Base-by-base conservation (phyloP, 2,329 filamentous ascomycete species). In the Botryotinia calthae region DNA sequence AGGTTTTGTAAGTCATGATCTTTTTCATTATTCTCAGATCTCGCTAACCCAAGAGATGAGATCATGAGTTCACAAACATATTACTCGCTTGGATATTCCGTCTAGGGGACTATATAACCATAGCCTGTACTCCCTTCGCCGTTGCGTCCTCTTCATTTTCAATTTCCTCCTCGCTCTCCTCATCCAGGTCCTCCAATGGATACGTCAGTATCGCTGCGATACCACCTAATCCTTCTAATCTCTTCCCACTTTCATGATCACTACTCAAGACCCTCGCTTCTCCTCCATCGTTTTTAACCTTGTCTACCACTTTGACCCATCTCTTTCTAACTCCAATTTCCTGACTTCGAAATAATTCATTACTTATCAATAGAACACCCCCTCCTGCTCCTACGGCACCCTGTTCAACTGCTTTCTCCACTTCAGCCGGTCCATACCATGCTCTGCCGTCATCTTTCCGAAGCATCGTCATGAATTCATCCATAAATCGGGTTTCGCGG, bases 191-290 rank as follows among this genome's bases (percentile, higher is more conserved):
- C 28, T 88, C 84, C 54, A 98, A 87, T 0, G 96, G 95, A 81
- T 95, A 99, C 20, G 95, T 98, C 75, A 98, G 84, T 42, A 98
- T 91, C 1, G 94, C 94, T 25, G 95, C 96, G 75, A 99, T 91
- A 28, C 94, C 93, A 1, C 96, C 95, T 74, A 98, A 82, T 20
- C 90, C 92, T 76, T 95, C 93, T 22, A 99, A 83, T 74, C 94
- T 86, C 83, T 92, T 91, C 0, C 96, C 96, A 81, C 95, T 98
- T 84, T 98, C 95, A 82, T 98, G 95, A 79, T 97, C 92, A 78
- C 93, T 95, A 82, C 95, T 98, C 42, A 98, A 83, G n/a, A 98
- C 89, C 71, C 93, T 86, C 0, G 94, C 93, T 76, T 98, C 94
- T 1, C 95, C 96, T 8, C 95, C 96, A 76, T 94, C 91, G 4